A percentile compares a stretch with the other conserved stretches of the same genome.
Evolutionary conservation across 495 filamentous ascomycete genomes (phyloP).

Genomic region (Hyaloscypha finlandica): DNA sequence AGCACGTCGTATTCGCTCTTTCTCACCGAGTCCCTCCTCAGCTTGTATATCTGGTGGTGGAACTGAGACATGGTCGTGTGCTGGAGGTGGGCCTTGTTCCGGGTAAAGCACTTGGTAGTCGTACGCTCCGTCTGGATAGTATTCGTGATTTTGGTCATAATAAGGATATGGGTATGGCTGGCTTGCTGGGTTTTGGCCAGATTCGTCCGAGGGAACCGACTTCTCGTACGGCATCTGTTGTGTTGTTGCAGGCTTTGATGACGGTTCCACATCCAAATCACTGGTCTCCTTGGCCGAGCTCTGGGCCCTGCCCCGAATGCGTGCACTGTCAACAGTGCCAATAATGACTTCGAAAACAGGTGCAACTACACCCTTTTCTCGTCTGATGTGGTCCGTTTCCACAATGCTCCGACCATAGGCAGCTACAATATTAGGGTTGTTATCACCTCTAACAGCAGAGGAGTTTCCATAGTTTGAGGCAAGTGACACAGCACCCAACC

Average conservation of each 20-base stretch:
- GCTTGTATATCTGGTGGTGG: slow-evolving; percentile 54
- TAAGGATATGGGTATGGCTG: slow-evolving; percentile 20
- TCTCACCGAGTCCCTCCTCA: slow-evolving; percentile 64
- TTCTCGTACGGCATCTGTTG: slow-evolving; percentile 25
- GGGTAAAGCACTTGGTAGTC: slow-evolving; percentile 42
- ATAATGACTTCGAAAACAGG: slow-evolving; percentile 82
- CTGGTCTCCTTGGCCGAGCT: slow-evolving; percentile 10
- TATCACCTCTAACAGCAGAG: slow-evolving; percentile 36
- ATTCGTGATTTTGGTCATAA: slow-evolving; percentile 33
- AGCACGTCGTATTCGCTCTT: slow-evolving; percentile 64
- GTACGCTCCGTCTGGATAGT: slow-evolving; percentile 41
- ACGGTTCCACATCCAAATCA: slow-evolving; percentile 15
- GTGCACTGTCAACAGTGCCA: slow-evolving; percentile 80
- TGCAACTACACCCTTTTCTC: slow-evolving; percentile 85
- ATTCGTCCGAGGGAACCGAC: neutral
- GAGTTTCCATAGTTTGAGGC: slow-evolving; percentile 46
- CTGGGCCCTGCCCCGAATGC: slow-evolving; percentile 49
- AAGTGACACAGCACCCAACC: slow-evolving; percentile 54
- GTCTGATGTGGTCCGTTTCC: slow-evolving; percentile 84
- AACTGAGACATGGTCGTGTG: slow-evolving; percentile 32
- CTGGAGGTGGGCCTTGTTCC: slow-evolving; percentile 34
- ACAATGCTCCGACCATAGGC: slow-evolving; percentile 75
- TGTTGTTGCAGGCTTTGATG: neutral
- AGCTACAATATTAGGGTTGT: slow-evolving; percentile 40
- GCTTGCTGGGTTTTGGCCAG: slow-evolving; percentile 2